Evolutionary conservation across 805 yeast genomes (phyloP), one percentile per base, ranked within the genome.

Genomic region (Maudiozyma turicensis): DNA sequence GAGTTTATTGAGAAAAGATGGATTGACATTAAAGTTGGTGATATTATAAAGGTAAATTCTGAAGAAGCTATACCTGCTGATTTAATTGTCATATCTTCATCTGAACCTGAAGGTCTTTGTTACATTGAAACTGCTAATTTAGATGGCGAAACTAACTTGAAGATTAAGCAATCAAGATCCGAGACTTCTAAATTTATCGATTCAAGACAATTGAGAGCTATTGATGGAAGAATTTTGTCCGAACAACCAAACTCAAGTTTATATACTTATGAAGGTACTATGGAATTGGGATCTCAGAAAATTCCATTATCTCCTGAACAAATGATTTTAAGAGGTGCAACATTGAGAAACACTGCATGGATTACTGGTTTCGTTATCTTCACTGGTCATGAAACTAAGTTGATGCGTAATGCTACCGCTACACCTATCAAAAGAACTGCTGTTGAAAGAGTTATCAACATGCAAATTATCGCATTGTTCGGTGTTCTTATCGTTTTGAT

Each of bases 361-460:
- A 80, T 93, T 41, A 86, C 86, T 58, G 99, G 99, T 26, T 74
- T 88, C 46, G 97, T 87, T 1, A 80, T 93, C 1, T 93, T 91
- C 65, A 93, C 99, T 0, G 99, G 99, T 20, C 99, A 95, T 65
- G 99, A 93, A 69, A 93, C 99, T 0, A 93, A 93, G 61, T 74
- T 93, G 55, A 91, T 93, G 98, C 80, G 99, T 64, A 93, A 93
- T 70, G 99, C 99, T 15, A 90, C 98, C 2, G 97, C 99, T 1
- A 83, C 99, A 2, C 99, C 99, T 9, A 95, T 93, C 60, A 93
- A 93, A 65, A 78, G 95, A 59, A 93, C 99, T 0, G 95, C 95
- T 29, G 97, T 95, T 11, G 99, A 93, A 71, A 80, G 95, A 65
- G 85, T 90, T 68, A 91, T 93, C 58, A 95, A 93, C 64, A 68